These are phyloP conservation scores for Aquilaria sinensis DNA, from an alignment of 345 rosid genomes.

Conservation along the genomic window DNA sequence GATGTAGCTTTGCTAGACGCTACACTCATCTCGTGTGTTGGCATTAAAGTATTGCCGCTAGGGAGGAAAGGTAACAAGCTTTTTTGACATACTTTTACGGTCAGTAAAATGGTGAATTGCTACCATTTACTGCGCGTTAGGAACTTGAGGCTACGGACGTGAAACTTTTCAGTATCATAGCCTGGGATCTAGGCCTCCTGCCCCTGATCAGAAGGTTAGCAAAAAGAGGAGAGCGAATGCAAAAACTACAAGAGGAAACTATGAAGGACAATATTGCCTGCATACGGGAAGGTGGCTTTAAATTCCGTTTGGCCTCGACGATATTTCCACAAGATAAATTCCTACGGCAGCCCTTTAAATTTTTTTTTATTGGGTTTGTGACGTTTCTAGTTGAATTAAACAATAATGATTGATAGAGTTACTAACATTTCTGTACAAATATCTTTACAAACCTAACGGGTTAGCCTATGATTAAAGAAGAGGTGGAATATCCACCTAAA, in stretches of 20 bases:
- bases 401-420: too few species aligned
- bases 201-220: conserved; percentile 8
- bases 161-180: conserved; percentile 13
- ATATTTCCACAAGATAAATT: too few species aligned
- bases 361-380: too few species aligned
- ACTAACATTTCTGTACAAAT: too few species aligned
- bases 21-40: background rate
- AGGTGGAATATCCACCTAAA: too few species aligned
- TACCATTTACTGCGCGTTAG: conserved; percentile 10
- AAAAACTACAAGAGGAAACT: too few species aligned
- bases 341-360: too few species aligned
- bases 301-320: background rate
- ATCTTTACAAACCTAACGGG: too few species aligned
- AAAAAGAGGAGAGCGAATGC: background rate
- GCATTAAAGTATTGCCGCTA: background rate
- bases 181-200: conserved; percentile 18
- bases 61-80: conserved; percentile 18
- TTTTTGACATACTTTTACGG: conserved; percentile 15
- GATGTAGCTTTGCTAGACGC: background rate
- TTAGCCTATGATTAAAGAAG: too few species aligned
- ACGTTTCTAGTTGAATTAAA: too few species aligned
- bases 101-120: background rate
- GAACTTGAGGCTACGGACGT: conserved; percentile 15
- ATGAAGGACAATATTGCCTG: too few species aligned
- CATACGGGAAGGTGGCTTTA: background rate